Base-by-base conservation (phyloP, 768 basidiomycete genomes). In the Leccinum boreale region DNA sequence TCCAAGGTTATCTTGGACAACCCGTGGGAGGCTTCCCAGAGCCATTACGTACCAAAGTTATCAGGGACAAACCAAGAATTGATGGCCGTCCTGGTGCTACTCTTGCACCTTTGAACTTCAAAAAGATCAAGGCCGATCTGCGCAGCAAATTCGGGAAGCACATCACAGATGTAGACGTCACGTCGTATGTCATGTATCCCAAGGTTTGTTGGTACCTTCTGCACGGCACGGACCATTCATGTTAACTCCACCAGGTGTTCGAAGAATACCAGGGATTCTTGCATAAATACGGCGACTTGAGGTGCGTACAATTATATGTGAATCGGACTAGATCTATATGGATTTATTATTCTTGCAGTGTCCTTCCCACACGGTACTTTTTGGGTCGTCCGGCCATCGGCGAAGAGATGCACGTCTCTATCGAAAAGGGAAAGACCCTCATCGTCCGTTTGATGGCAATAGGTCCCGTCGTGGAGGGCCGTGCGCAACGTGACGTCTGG, bases 11-110 rank as follows among this genome's bases (percentile, higher is more conserved):
- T 76, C 90, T 99, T 61, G 96, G 97, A 31, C 94, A 98, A 70
- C 97, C 97, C 55, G 89, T 92, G 69, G 97, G 94, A 70, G 96
- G 97, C 50, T 98, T 98, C 90, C 97, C 97, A 57, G 97, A 99
- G 73, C 94, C 96, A 42, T 77, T 99, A 61, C 92, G 97, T 62
- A 82, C 86, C 62, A 83, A 86, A 63, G 83, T 99, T 69, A 99
- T 98, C 71, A 86, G 97, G 67, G 86, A 94, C 75, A 95, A 94
- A 75, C 86, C 89, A 47, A 85, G 92, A 73, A 96, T 98, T 68
- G 93, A 98, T 66, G 90, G 85, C 47, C 90, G 97, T 60, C 97
- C 97, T 23, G 97, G 97, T 61, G 81, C 87, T 36, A 84, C 81
- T n/a, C 81, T 99, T 85, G 76, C 78, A 59, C 92, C 97, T 31